phyloP scores from a whole-genome alignment of 495 filamentous ascomycete genomes.

The Aspergillus steynii region DNA sequence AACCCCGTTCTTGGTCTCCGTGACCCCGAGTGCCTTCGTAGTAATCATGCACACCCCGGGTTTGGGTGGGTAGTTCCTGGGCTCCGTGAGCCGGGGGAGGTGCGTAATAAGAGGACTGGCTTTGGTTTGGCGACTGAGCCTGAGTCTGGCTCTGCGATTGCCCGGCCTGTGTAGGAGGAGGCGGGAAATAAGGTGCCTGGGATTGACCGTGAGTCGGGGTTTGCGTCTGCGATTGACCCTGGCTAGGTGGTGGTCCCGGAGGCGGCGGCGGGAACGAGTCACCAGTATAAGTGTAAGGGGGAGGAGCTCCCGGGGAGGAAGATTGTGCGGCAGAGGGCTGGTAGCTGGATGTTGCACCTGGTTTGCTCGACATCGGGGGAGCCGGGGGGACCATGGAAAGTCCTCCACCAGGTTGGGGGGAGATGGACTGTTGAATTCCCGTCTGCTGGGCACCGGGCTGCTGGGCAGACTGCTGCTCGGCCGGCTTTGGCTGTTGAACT shows the following conservation, averaged over 20 bases:
- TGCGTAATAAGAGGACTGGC: slow-evolving; percentile 43
- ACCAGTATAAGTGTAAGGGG: slow-evolving; percentile 38
- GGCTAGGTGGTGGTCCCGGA: slow-evolving; percentile 30
- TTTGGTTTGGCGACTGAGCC: slow-evolving; percentile 21
- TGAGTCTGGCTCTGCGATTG: slow-evolving; percentile 5
- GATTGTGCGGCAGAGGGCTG: slow-evolving; percentile 12
- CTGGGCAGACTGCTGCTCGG: slow-evolving; percentile 14
- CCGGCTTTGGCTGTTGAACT: slow-evolving; percentile 9
- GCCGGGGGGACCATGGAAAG: no score
- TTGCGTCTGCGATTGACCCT: slow-evolving; percentile 17
- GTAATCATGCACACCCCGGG: slow-evolving; percentile 42
- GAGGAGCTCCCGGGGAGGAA: slow-evolving; percentile 13
- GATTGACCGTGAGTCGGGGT: slow-evolving; percentile 11
- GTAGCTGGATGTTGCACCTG: slow-evolving; percentile 4
- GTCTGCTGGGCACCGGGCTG: slow-evolving; percentile 12
- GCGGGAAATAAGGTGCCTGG: slow-evolving; percentile 28
- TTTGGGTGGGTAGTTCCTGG: slow-evolving; percentile 24
- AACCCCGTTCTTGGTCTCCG: slow-evolving; percentile 34
- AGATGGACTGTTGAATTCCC: slow-evolving; percentile 4
- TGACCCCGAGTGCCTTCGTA: slow-evolving; percentile 26
- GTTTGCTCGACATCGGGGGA: no score
- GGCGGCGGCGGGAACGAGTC: slow-evolving; percentile 48
- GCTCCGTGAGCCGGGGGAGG: slow-evolving; percentile 42
- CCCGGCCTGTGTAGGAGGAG: no score
- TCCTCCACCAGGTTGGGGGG: slow-evolving; percentile 3